Base-by-base conservation (phyloP, 257 asterid species). In the Rhazya stricta region DNA sequence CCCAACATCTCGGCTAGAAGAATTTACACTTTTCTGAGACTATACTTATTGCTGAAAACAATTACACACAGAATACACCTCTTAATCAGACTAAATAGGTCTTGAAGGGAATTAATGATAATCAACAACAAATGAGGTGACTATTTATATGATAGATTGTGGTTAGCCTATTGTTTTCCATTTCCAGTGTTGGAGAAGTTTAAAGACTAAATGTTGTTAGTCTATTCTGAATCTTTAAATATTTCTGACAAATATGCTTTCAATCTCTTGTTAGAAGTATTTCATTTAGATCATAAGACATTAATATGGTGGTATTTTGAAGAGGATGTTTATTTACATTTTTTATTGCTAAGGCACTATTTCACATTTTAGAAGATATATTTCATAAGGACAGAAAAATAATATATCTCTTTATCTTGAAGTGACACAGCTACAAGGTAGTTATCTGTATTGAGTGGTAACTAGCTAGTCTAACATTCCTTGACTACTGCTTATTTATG, bases 321-420 rank as follows among this genome's bases (percentile, higher is more conserved):
- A 76, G 91, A 93, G 98, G 97, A 13, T 80, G 94, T 75, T 81
- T 93, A 68, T 83, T 83, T 77, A 84, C 91, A 74, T 72, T 75
- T 79, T 80, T 91, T 67, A 76, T 78, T 27, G 96, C 96, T 3
- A 80, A 83, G 72, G 96, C 50, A 30, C 30, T 72, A 34, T 27
- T 34, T 60, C 25, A 27, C 32, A 15, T 43, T 5, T 62, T 11
- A 60, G 27, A 19, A 5, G 7, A 45, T 30, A 29, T 74, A 71
- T 74, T 74, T 62, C 63, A 3, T 27, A 43, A 19, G 27, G 39
- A 27, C 41, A 25, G 69, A 11, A 60, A 72, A 58, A 2, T 19
- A 27, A 39, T 29, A 42, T 56, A 21, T 61, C 39, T 46, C 27
- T 43, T 21, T 16, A 9, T 63, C 16, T 74, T 62, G 45, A 32